Base-by-base conservation (phyloP, 768 basidiomycete genomes). In the Phylloporus arenicola region DNA sequence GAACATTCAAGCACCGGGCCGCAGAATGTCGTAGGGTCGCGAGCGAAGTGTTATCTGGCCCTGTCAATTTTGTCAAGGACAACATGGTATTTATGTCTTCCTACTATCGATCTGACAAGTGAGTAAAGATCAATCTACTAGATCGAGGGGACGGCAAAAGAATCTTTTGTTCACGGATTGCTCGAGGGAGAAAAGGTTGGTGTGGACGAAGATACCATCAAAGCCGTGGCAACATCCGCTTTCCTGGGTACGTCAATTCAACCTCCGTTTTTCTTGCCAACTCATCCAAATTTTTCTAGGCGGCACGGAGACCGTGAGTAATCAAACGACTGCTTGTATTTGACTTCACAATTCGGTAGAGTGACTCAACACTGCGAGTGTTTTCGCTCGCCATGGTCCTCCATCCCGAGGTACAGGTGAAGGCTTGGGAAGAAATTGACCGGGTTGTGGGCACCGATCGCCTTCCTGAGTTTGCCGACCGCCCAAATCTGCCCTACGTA, bases 361-460 rank as follows among this genome's bases (percentile, higher is more conserved):
- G 22, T 17, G 47, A 47, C 51, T 49, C 48, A 2, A 51, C 39
- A 1, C 1, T 68, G 11, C 50, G 40, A 19, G 45, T 61, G 10
- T 71, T 72, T 48, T 40, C 68, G 43, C 60, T 71, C 6, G 68
- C 65, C 16, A 70, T 72, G 69, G 31, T 65, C 8, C 60, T 61
- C 19, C 37, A 69, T 45, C 70, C 70, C 3, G 60, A 67, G 20
- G 56, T 63, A 8, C 68, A 70, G 43, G 35, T 20, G 3, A 66
- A 59, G 29, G 71, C 69, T 13, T 58, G 60, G 31, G 58, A 59
- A 19, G 71, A 71, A 47, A 55, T 74, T 27, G 57, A 65, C 29
- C 53, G 42, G 2, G 61, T 70, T 13, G 51, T 70, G 9, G 72
- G 73, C 3, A 54, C 25, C 20, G 54, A 54, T 5, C 59, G 65